Conservation (phyloP, 2,329 filamentous ascomycete species). For the Eurotiales sp. region DNA sequence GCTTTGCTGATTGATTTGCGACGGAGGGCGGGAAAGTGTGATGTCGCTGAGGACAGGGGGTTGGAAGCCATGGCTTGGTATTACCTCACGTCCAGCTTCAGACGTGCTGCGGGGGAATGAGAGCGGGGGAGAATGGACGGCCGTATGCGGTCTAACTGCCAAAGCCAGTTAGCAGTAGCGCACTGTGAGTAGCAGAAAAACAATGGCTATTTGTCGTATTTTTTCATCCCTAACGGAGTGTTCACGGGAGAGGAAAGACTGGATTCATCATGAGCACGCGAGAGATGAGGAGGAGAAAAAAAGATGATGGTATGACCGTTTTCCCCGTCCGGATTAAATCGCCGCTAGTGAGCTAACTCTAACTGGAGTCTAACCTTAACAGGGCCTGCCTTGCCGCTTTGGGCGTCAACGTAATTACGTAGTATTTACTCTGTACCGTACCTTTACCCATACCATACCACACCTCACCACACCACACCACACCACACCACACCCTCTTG, state of each 20-base stretch:
- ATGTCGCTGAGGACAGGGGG: slow-evolving; percentile 10
- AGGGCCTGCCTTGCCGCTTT: slow-evolving; percentile 5
- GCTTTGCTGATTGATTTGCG: slow-evolving; percentile 20
- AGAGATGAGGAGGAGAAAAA: neutral
- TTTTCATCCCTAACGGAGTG: too few relatives aligned
- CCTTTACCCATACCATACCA: too few relatives aligned
- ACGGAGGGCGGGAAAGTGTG: slow-evolving; percentile 20
- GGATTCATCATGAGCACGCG: neutral
- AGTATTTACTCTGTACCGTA: neutral
- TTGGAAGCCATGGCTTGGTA: slow-evolving; percentile 4
- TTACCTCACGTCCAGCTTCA: neutral
- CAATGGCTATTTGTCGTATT: too few relatives aligned
- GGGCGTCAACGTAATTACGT: slow-evolving; percentile 1
- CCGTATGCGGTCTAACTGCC: too few relatives aligned
- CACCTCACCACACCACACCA: too few relatives aligned
- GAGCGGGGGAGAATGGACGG: too few relatives aligned
- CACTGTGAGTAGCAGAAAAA: too few relatives aligned
- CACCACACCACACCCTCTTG: too few relatives aligned
- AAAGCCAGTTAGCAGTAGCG: too few relatives aligned
- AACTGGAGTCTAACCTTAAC: too few relatives aligned
- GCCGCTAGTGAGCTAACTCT: slow-evolving; percentile 1
- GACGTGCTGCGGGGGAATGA: too few relatives aligned
- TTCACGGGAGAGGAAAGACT: too few relatives aligned
- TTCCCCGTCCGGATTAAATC: slow-evolving; percentile 6
- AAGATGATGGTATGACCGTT: slow-evolving; percentile 2